A percentile compares a stretch with the other conserved stretches of the same genome.
phyloP scores from a whole-genome alignment of 805 yeast species.

The Lachancea meyersii region DNA sequence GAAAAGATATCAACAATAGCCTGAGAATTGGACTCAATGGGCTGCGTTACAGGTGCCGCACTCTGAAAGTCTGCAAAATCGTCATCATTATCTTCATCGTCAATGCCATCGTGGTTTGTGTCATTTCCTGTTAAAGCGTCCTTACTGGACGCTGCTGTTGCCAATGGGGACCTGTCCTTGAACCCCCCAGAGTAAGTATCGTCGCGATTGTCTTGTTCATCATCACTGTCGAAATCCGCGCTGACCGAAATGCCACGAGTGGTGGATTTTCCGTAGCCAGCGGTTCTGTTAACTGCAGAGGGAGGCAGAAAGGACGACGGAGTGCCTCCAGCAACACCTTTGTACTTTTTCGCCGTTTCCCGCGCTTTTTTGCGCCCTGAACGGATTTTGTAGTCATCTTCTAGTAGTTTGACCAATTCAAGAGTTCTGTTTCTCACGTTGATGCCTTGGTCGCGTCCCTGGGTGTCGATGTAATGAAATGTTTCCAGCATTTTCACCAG shows the following conservation, averaged over 20 bases:
- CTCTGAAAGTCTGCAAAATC: constrained; percentile 78
- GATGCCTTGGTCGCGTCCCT: constrained; percentile 93
- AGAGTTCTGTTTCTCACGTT: constrained; percentile 90
- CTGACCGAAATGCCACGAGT: constrained; percentile 31
- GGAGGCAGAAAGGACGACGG: constrained; percentile 28
- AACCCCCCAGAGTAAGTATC: neutral
- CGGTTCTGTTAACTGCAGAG: constrained; percentile 24
- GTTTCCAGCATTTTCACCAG: constrained; percentile 82
- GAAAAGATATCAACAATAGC: constrained; percentile 5
- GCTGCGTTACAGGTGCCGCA: constrained; percentile 45
- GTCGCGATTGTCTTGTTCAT: constrained; percentile 40
- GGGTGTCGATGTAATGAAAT: constrained; percentile 89
- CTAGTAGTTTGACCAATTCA: constrained; percentile 60
- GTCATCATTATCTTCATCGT: constrained; percentile 53
- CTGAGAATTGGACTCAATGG: constrained; percentile 21
- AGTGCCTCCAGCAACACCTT: constrained; percentile 66
- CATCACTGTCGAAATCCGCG: constrained; percentile 41
- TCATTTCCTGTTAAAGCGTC: neutral
- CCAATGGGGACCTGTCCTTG: neutral
- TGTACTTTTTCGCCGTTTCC: constrained; percentile 73
- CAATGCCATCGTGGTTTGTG: constrained; percentile 12
- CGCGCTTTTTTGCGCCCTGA: constrained; percentile 88
- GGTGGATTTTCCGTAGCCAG: constrained; percentile 23
- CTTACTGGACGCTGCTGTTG: constrained; percentile 2
- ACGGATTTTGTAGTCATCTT: constrained; percentile 71